Evolutionary conservation across 768 basidiomycete genomes (phyloP), one percentile per base, ranked within the genome.

Genomic region (Leccinum incarnatum): DNA sequence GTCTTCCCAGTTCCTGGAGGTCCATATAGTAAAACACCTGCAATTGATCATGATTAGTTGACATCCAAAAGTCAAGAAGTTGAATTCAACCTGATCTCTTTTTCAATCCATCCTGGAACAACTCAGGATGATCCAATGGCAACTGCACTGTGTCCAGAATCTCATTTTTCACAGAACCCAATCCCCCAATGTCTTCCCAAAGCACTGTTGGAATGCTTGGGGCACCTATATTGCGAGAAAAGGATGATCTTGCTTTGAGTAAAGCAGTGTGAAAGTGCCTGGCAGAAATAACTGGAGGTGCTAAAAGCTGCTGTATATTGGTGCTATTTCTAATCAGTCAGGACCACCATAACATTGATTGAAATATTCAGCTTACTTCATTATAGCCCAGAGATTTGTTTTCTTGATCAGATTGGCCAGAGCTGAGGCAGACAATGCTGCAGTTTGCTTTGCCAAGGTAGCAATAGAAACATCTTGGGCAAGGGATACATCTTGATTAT

Each of bases 1-100:
- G 95, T 98, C 73, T 98, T 98, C 2, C 95, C 95, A 2, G 95
- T 98, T 27, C 95, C 95, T 6, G 95, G 95, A 4, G 95, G 95
- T 0, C 95, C 95, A 70, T 96, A 97, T 3, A 98, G 79, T 19
- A 98, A 78, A 59, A 98, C 88, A 53, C 95, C 94, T 93, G 30
- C 19, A 56, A 49, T 1, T 11, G 58, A 27, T 21, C 5, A 25
- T 5, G 45, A 21, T 61, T 23, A 64, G 53, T 29, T 27, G 17
- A 49, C 58, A 55, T 15, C 14, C 10, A 56, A 23, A 55, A 23
- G 4, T 10, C 11, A 40, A 15, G 45, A 23, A 53, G 42, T 25
- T 10, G 45, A 37, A 45, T 21, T 27, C 11, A 65, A 93, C 95
- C 95, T 57, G 95, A 98, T 67, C 97, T 81, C 72, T 98, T 98